These are phyloP conservation scores for Sporisorium graminicola DNA, from an alignment of 1,284 basidiomycete species.

Conservation along the genomic window DNA sequence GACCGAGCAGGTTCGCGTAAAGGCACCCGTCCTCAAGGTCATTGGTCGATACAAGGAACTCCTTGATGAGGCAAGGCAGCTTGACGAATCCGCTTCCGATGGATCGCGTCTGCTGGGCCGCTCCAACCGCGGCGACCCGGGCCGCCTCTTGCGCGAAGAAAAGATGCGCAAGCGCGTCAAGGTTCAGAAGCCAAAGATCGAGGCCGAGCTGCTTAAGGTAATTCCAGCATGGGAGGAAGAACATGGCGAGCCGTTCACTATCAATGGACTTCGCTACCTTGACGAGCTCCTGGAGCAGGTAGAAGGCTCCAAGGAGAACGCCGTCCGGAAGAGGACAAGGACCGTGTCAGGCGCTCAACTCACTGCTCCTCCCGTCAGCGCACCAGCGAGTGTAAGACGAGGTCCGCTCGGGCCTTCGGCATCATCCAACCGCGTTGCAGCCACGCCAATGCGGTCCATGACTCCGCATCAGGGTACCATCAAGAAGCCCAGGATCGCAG, in stretches of 20 bases:
- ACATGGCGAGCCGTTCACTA: conserved; percentile 81
- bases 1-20: conserved; percentile 82
- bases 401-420: conserved; percentile 35
- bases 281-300: conserved; percentile 75
- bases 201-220: conserved; percentile 83
- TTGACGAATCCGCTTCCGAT: conserved; percentile 77
- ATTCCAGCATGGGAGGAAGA: conserved; percentile 91
- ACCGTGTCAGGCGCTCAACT: conserved; percentile 30
- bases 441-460: conserved; percentile 42
- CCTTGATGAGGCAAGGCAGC: conserved; percentile 88
- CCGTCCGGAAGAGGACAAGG: conserved; percentile 35
- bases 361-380: conserved; percentile 25
- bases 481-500: conserved; percentile 43
- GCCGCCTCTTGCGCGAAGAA: conserved; percentile 84
- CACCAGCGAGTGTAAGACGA: conserved; percentile 32
- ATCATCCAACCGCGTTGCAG: conserved; percentile 28
- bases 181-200: conserved; percentile 90
- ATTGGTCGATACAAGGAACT: conserved; percentile 91
- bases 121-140: conserved; percentile 75
- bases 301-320: conserved; percentile 57
- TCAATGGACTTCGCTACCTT: conserved; percentile 86
- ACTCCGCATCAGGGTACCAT: conserved; percentile 35
- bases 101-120: conserved; percentile 69
- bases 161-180: conserved; percentile 97
- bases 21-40: conserved; percentile 80